Conservation (phyloP, 805 yeast species). For the Maudiozyma serrabonitensis region DNA sequence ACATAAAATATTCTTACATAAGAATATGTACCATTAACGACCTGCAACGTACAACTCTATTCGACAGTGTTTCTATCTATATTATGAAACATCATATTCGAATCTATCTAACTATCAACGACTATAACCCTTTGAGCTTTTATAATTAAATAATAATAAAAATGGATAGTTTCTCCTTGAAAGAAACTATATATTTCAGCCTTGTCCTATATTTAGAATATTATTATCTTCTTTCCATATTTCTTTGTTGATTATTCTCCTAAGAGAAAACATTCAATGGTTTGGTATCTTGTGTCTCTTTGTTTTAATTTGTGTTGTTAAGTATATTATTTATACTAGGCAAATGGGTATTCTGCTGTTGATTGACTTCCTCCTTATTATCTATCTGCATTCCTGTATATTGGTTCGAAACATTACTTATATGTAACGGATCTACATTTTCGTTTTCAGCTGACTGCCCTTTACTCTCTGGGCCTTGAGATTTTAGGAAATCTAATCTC, state of each 20-base stretch:
- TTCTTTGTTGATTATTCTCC: no score
- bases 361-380: not conserved
- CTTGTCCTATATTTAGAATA: not conserved
- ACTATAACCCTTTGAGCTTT: not conserved
- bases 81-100: no score
- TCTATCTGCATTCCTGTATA: not conserved
- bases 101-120: no score
- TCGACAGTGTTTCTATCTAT: no score
- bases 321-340: constrained; percentile 17
- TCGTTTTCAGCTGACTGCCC: not conserved
- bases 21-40: no score
- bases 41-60: no score
- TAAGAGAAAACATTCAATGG: not conserved
- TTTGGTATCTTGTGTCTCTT: not conserved
- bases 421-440: constrained; percentile 15
- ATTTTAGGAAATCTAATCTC: constrained; percentile 37
- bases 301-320: constrained; percentile 8
- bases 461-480: not conserved
- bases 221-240: not conserved
- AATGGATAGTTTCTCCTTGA: no score
- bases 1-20: no score
- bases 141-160: not conserved
- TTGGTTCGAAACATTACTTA: not conserved
- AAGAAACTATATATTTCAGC: not conserved
- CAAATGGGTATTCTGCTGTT: constrained; percentile 2